phyloP scores from a whole-genome alignment of 192 early-diverging fungal species.

The Mortierella antarctica region DNA sequence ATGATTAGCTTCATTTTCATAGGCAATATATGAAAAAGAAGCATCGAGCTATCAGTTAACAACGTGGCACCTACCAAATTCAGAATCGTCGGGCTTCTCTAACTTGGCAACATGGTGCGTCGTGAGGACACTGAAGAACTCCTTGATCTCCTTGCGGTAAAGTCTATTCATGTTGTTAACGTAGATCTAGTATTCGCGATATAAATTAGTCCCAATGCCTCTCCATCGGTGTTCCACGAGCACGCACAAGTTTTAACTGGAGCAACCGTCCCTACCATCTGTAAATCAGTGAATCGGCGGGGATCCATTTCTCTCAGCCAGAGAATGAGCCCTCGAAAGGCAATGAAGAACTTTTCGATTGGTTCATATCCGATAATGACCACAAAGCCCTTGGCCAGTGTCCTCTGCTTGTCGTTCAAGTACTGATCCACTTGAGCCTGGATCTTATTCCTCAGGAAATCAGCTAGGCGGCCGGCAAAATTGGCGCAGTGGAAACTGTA shows the following conservation, averaged over 20 bases:
- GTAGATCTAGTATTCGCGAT: conserved; percentile 12
- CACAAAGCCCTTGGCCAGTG: conserved; percentile 52
- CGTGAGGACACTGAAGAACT: conserved; percentile 48
- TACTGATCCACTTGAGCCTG: conserved; percentile 68
- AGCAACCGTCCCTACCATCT: conserved; percentile 58
- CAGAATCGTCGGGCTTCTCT: conserved; percentile 56
- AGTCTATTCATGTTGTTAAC: conserved; percentile 50
- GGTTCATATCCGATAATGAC: conserved; percentile 64
- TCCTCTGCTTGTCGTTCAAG: conserved; percentile 60
- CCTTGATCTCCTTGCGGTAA: conserved; percentile 57
- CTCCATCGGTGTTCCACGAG: too few relatives aligned
- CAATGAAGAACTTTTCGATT: conserved; percentile 71
- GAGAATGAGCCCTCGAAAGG: conserved; percentile 72
- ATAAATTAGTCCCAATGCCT: too few relatives aligned
- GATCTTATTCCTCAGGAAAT: conserved; percentile 73
- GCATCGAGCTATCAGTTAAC: background rate
- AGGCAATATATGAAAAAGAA: background rate
- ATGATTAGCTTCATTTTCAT: background rate
- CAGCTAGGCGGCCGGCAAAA: conserved; percentile 71
- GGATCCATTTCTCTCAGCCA: conserved; percentile 84
- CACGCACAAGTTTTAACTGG: background rate
- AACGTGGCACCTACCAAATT: conserved; percentile 36
- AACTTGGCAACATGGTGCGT: conserved; percentile 42
- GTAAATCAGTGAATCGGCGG: conserved; percentile 73
- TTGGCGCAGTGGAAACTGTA: conserved; percentile 73